Conservation (phyloP, 2,329 filamentous ascomycete species). For the Epicoccum nigrum region DNA sequence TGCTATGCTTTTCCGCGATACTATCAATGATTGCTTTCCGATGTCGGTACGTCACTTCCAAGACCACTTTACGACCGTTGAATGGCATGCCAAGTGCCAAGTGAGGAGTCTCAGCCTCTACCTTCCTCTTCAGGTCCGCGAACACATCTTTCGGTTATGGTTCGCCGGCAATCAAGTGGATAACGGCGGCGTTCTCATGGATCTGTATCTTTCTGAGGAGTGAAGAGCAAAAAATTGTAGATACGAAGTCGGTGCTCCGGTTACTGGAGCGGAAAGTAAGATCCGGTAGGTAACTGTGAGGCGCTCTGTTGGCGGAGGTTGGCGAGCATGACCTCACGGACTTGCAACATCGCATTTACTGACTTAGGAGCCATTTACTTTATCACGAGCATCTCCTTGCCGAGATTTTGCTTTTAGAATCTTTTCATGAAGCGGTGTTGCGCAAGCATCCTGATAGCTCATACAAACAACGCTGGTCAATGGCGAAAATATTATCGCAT, state of each 20-base stretch:
- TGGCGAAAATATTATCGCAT: background rate
- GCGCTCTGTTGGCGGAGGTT: constrained; percentile 1
- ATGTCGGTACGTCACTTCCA: constrained; percentile 31
- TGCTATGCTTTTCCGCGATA: background rate
- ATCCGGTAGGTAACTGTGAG: background rate
- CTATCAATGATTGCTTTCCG: constrained; percentile 3
- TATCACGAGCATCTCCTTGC: no score
- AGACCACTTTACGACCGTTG: constrained; percentile 22
- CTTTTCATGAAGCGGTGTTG: no score
- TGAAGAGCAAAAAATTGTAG: background rate
- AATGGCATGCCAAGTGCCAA: constrained; percentile 29
- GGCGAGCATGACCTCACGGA: background rate
- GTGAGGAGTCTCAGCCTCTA: constrained; percentile 14
- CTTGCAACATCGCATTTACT: no score
- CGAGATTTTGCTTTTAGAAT: no score
- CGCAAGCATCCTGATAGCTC: no score
- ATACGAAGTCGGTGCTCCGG: constrained; percentile 3
- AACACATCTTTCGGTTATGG: background rate
- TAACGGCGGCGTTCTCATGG: constrained; percentile 2
- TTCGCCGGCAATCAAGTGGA: constrained; percentile 1
- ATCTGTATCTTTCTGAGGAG: background rate
- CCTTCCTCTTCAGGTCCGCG: constrained; percentile 18
- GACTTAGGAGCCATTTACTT: no score
- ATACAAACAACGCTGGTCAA: no score
- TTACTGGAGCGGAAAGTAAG: background rate